Percentiles rank a stretch among this genome's conserved stretches.
These are phyloP conservation scores for Pseudogymnoascus sp. DNA, from an alignment of 2,329 filamentous ascomycete species.

Conservation along the genomic window DNA sequence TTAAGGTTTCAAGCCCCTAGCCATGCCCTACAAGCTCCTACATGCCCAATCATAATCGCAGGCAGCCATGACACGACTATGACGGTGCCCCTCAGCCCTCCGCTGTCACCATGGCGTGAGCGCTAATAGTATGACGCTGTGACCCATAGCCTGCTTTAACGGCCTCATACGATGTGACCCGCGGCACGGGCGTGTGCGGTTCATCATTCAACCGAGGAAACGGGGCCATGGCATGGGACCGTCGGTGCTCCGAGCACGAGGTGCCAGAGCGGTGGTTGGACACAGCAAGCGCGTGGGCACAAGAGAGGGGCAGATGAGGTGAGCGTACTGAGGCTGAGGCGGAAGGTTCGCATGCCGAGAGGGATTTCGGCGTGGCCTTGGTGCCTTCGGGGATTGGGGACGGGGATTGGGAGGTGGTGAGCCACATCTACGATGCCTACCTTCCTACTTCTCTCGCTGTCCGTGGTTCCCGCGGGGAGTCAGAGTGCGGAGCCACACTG, in stretches of 20 bases:
- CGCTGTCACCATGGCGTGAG: not conserved
- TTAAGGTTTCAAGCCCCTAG: not conserved
- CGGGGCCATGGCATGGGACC: not conserved
- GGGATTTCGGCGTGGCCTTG: not conserved
- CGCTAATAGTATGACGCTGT: not conserved
- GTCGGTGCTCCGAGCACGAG: too few species aligned
- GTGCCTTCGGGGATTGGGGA: not conserved
- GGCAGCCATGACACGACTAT: not conserved
- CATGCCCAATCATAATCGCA: not conserved
- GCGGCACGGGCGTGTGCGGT: not conserved
- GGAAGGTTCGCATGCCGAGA: not conserved
- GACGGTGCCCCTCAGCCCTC: not conserved
- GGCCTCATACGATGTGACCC: not conserved
- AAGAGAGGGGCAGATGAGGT: not conserved
- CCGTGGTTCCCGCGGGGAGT: not conserved
- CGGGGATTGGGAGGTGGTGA: not conserved
- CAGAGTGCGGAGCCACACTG: not conserved
- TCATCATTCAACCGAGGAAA: not conserved
- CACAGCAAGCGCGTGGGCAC: not conserved
- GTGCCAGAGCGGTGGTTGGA: not conserved
- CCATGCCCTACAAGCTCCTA: not conserved
- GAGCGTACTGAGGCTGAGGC: not conserved
- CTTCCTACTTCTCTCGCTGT: not conserved
- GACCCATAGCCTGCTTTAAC: not conserved
- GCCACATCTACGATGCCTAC: not conserved